Conservation (phyloP, 2,329 filamentous ascomycete species). For the Coleophoma cylindrospora region DNA sequence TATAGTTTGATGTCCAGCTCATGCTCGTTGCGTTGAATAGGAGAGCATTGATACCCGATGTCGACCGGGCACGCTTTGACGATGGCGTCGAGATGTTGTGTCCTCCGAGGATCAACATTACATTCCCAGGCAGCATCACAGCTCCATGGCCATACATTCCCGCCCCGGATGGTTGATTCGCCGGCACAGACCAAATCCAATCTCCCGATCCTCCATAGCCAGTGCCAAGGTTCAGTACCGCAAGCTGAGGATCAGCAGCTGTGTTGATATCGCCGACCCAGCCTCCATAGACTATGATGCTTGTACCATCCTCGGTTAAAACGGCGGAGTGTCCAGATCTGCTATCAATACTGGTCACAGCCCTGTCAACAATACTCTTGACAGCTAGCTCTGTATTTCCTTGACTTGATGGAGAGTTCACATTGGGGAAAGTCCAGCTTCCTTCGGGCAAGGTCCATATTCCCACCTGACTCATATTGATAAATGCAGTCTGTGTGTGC, state of each 20-base stretch:
- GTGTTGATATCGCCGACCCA: slow-evolving; percentile 82
- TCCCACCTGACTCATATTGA: slow-evolving; percentile 91
- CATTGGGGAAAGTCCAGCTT: slow-evolving; percentile 75
- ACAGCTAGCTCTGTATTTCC: slow-evolving; percentile 52
- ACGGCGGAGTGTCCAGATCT: slow-evolving; percentile 87
- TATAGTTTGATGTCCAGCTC: slow-evolving; percentile 52
- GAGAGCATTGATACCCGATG: slow-evolving; percentile 23
- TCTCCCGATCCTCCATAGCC: slow-evolving; percentile 66
- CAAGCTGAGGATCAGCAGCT: slow-evolving; percentile 77
- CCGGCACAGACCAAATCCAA: slow-evolving; percentile 68
- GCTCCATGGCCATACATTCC: slow-evolving; percentile 62
- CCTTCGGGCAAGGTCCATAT: slow-evolving; percentile 83
- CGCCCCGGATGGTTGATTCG: slow-evolving; percentile 32
- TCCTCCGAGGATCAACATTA: slow-evolving; percentile 65
- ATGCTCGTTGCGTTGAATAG: slow-evolving; percentile 59
- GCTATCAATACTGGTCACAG: slow-evolving; percentile 48
- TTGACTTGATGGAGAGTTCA: slow-evolving; percentile 39
- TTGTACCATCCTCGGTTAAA: slow-evolving; percentile 70
- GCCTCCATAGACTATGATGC: slow-evolving; percentile 78
- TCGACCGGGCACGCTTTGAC: slow-evolving; percentile 35
- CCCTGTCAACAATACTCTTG: slow-evolving; percentile 26
- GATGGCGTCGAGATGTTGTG: slow-evolving; percentile 39
- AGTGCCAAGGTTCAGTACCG: slow-evolving; percentile 68
- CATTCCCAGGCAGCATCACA: slow-evolving; percentile 57
- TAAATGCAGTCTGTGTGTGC: slow-evolving; percentile 76